A percentile compares a stretch with the other conserved stretches of the same genome.
phyloP scores from a whole-genome alignment of 768 basidiomycete species.

The Leccinellum albellum region DNA sequence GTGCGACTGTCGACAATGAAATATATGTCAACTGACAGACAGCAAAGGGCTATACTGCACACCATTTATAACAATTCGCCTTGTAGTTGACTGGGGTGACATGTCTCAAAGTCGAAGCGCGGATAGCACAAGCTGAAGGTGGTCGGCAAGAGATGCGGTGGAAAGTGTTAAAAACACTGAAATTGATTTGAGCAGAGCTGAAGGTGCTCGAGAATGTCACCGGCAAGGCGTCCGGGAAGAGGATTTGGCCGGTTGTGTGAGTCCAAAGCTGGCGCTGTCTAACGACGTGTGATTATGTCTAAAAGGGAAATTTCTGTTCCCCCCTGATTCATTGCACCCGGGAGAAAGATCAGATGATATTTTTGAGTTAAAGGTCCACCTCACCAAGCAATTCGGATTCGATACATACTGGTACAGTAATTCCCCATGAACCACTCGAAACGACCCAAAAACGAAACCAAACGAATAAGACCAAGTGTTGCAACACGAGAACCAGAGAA shows the following conservation, averaged over 20 bases:
- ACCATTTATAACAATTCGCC: slow-evolving; percentile 47
- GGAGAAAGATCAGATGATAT: too few relatives aligned
- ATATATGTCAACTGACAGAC: slow-evolving; percentile 6
- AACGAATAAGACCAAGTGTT: too few relatives aligned
- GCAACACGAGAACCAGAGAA: background rate
- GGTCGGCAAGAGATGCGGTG: background rate
- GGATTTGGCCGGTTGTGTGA: background rate
- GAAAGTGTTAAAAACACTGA: background rate
- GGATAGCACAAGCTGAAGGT: background rate
- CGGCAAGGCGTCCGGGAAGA: background rate
- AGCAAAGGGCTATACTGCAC: slow-evolving; percentile 4
- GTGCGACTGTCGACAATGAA: slow-evolving; percentile 38
- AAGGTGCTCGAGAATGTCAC: background rate
- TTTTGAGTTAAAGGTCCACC: too few relatives aligned
- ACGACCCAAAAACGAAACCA: background rate
- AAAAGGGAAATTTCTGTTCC: background rate
- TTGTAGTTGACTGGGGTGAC: slow-evolving; percentile 34
- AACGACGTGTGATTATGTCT: too few relatives aligned
- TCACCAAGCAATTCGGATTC: too few relatives aligned
- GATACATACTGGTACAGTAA: background rate
- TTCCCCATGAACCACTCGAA: background rate
- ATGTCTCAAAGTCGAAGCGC: slow-evolving; percentile 4
- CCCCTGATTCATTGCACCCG: background rate
- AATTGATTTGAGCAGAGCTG: background rate
- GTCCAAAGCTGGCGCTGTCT: background rate